Percentiles rank a stretch among this genome's conserved stretches.
phyloP scores from a whole-genome alignment of 1,139 yeast genomes.

The Suhomyces ambrosiae region DNA sequence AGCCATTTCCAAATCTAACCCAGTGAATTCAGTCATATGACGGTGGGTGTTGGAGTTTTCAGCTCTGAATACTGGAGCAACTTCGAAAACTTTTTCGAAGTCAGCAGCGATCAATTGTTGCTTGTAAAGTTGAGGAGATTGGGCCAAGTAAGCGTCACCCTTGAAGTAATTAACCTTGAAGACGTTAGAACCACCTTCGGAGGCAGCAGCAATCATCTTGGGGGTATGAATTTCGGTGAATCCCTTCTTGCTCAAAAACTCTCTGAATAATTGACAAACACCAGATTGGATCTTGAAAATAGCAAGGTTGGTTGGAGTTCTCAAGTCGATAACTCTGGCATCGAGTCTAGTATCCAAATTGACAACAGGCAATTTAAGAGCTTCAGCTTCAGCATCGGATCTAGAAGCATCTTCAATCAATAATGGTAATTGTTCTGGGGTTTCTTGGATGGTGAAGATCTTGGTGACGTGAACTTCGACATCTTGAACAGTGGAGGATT shows the following conservation, averaged over 20 bases:
- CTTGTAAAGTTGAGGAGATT: constrained; percentile 96
- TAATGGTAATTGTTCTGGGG: constrained; percentile 92
- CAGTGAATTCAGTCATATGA: constrained; percentile 98
- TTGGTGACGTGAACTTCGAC: constrained; percentile 79
- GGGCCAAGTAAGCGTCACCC: constrained; percentile 90
- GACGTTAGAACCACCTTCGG: constrained; percentile 98
- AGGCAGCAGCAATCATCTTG: constrained; percentile 89
- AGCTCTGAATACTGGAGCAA: constrained; percentile 98
- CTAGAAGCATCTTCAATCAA: constrained; percentile 95
- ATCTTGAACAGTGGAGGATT: constrained; percentile 89
- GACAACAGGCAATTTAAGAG: constrained; percentile 87
- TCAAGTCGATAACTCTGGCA: constrained; percentile 89
- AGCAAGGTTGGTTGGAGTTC: constrained; percentile 97
- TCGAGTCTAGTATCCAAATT: constrained; percentile 96
- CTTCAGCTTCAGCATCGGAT: constrained; percentile 93
- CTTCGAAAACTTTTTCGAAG: constrained; percentile 92
- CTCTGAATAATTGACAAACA: constrained; percentile 85
- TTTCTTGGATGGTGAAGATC: constrained; percentile 76
- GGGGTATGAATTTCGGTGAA: constrained; percentile 96
- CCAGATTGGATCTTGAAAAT: constrained; percentile 93
- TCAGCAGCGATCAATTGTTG: constrained; percentile 98
- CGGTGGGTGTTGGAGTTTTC: constrained; percentile 99
- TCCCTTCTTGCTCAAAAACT: constrained; percentile 65
- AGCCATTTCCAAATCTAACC: constrained; percentile 97
- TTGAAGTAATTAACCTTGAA: constrained; percentile 93